Base-by-base conservation (phyloP, 257 asterid genomes). In the Solanum okadae region DNA sequence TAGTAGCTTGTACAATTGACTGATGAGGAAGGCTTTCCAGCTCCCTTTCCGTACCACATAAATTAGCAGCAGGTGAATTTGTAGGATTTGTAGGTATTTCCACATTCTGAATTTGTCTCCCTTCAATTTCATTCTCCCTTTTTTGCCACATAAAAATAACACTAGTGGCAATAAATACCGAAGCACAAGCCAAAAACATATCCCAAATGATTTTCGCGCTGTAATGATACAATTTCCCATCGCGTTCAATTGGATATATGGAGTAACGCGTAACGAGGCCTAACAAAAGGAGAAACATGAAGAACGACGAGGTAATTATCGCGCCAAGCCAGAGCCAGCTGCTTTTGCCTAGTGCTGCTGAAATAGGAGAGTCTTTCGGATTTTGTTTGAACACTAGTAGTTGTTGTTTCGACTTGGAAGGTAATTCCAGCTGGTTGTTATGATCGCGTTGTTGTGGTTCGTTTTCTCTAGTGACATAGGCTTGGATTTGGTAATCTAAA, bases 281-380 rank as follows among this genome's bases (percentile, higher is more conserved):
- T 31, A 93, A 52, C 27, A 92, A 79, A 2, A 95, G 85, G 37
- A 95, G 94, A 65, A 92, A 94, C 44, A 92, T 29, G 71, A 90
- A 0, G 61, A 94, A 95, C 0, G 96, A 91, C 13, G 93, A 81
- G 4, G 95, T 86, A 40, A 93, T 93, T 82, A 93, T 92, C 1
- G 93, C 93, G 20, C 94, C 96, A 16, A 95, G 94, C 93, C 93
- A 94, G 4, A 93, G 91, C 98, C 98, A 95, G 81, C 92, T 90
- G 86, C 93, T 93, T 6, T 77, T 73, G 29, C 96, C 98, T 3
- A 95, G 90, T 15, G 89, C 88, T 29, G 92, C 88, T 37, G 96
- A 89, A 70, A 94, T 88, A 10, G 95, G 91, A 10, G 52, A 14
- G 46, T 92, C 95, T 5, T 76, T 67, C 56, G 83, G 89, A 42